Conservation (phyloP, 139 green algal genomes). For the Bryopsis sp. region DNA sequence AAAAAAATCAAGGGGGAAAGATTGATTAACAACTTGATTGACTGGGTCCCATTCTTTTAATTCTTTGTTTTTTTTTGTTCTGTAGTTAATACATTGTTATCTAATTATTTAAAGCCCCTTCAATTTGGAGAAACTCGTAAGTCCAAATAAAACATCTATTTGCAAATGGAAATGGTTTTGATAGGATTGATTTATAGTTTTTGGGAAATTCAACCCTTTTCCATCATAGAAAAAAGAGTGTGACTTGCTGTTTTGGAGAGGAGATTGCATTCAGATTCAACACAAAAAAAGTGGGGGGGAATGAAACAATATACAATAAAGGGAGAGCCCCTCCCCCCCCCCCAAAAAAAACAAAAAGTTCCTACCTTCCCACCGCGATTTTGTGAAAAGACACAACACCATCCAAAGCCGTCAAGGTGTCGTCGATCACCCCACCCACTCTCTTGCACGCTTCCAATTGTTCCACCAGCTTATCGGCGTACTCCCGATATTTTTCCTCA, state of each 20-base stretch:
- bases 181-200: too few species aligned
- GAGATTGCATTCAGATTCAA: constrained; percentile 6
- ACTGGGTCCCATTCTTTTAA: too few species aligned
- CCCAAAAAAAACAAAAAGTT: too few species aligned
- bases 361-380: constrained; percentile 1
- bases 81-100: too few species aligned
- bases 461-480: constrained; percentile 49
- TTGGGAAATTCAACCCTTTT: too few species aligned
- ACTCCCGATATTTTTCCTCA: constrained; percentile 78
- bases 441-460: constrained; percentile 53
- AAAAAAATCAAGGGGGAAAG: constrained; percentile 32
- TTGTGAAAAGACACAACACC: constrained; percentile 1
- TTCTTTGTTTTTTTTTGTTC: too few species aligned
- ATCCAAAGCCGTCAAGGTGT: constrained; percentile 13
- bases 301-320: background rate
- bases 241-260: background rate
- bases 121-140: background rate
- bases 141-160: background rate
- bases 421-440: constrained; percentile 38
- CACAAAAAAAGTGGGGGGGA: background rate
- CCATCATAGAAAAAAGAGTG: too few species aligned
- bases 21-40: too few species aligned
- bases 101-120: too few species aligned
- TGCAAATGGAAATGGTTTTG: too few species aligned
- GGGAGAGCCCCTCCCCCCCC: too few species aligned